These are phyloP conservation scores for Myrica gale DNA, from an alignment of 306 rosid species.

Conservation along the genomic window DNA sequence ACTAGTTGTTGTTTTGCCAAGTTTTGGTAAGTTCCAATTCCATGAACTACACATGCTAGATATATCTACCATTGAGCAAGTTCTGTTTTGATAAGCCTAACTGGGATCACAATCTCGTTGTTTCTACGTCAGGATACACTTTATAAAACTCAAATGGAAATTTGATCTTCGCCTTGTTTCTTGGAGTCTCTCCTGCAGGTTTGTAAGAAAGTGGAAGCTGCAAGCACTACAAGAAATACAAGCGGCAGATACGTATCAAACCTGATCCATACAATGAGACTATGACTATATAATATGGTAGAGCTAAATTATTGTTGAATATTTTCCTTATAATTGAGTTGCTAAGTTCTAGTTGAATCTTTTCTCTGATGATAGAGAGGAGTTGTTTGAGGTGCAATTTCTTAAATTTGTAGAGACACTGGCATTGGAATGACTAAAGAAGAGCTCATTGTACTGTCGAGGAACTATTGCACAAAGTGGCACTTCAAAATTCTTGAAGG, in stretches of 20 bases:
- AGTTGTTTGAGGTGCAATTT: slow-evolving; percentile 8
- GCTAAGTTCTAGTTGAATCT: neutral
- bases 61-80: too few relatives aligned
- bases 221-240: too few relatives aligned
- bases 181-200: too few relatives aligned
- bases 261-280: slow-evolving; percentile 86
- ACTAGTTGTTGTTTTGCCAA: too few relatives aligned
- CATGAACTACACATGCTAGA: too few relatives aligned
- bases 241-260: slow-evolving; percentile 87
- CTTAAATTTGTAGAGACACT: slow-evolving; percentile 58
- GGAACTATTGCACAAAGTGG: slow-evolving; percentile 99
- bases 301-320: neutral
- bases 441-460: slow-evolving; percentile 89
- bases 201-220: too few relatives aligned
- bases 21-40: too few relatives aligned
- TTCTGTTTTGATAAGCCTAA: too few relatives aligned
- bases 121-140: too few relatives aligned
- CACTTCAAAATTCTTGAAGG: slow-evolving; percentile 91
- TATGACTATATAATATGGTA: slow-evolving; percentile 67
- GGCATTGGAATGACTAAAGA: slow-evolving; percentile 98
- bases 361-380: neutral
- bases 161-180: too few relatives aligned
- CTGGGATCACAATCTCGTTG: too few relatives aligned
- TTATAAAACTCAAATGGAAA: too few relatives aligned
- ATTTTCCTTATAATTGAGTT: neutral